These are phyloP conservation scores for Quercus lobata DNA, from an alignment of 331 rosid genomes.

Conservation along the genomic window DNA sequence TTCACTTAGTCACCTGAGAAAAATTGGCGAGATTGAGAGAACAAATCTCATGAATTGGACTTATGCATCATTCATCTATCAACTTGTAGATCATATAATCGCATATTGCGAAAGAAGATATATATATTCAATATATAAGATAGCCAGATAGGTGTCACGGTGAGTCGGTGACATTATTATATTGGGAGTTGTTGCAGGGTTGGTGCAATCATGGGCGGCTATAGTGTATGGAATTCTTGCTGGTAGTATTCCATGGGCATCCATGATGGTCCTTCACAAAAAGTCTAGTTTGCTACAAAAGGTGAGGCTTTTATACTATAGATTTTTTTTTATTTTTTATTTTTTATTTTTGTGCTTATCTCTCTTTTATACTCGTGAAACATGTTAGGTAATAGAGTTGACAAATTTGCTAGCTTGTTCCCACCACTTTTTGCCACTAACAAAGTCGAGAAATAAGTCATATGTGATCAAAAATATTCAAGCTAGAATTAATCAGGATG, in stretches of 20 bases:
- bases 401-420: background rate
- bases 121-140: no score
- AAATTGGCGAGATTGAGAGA: no score
- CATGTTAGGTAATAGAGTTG: background rate
- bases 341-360: background rate
- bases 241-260: slow-evolving; percentile 84
- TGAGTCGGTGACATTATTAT: background rate
- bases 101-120: no score
- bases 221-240: slow-evolving; percentile 72
- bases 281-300: slow-evolving; percentile 60
- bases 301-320: slow-evolving; percentile 21
- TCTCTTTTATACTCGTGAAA: background rate
- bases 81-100: no score
- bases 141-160: background rate
- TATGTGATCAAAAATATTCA: background rate
- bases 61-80: no score
- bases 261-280: slow-evolving; percentile 93
- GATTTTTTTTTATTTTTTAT: no score
- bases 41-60: no score
- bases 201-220: slow-evolving; percentile 99
- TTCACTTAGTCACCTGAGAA: no score
- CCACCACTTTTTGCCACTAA: background rate
- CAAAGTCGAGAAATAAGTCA: background rate
- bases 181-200: slow-evolving; percentile 33
- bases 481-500: no score